Evolutionary conservation across 2,329 filamentous ascomycete species (phyloP).

Genomic region (Trichoderma sp.): DNA sequence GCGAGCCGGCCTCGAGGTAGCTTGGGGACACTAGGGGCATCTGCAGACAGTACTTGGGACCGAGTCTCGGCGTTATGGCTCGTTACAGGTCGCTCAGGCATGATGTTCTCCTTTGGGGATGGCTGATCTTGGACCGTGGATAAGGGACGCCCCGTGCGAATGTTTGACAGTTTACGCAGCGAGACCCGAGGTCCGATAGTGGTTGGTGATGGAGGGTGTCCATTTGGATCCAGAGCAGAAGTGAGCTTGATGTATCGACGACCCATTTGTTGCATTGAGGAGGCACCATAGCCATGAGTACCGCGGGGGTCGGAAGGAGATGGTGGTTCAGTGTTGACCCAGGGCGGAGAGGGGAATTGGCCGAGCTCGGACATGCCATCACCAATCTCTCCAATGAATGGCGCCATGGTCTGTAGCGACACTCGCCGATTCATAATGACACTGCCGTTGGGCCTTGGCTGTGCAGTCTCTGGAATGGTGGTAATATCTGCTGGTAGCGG

Average conservation of each 20-base stretch:
- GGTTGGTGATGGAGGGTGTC: constrained; percentile 21
- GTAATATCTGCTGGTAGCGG: constrained; percentile 25
- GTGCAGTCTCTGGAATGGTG: constrained; percentile 33
- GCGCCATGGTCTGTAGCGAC: constrained; percentile 48
- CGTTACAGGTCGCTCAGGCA: constrained; percentile 32
- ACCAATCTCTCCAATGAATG: constrained; percentile 38
- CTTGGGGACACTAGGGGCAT: neutral
- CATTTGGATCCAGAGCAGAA: constrained; percentile 19
- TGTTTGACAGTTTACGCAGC: constrained; percentile 43
- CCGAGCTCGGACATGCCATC: neutral
- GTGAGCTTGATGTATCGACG: constrained; percentile 42
- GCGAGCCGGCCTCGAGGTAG: constrained; percentile 1
- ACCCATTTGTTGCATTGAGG: constrained; percentile 46
- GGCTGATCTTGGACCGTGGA: constrained; percentile 55
- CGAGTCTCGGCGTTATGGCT: constrained; percentile 19
- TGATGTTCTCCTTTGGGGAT: constrained; percentile 37
- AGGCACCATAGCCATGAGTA: constrained; percentile 54
- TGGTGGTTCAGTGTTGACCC: constrained; percentile 12
- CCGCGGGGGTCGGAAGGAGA: constrained; percentile 26
- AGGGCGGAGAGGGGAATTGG: constrained; percentile 22
- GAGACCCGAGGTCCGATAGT: constrained; percentile 22
- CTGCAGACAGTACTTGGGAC: neutral
- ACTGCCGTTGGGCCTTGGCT: constrained; percentile 50
- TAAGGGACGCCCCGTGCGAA: constrained; percentile 49
- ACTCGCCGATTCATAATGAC: constrained; percentile 51